These are phyloP conservation scores for Leishmania lainsoni DNA, from an alignment of 208 protist species.

Conservation along the genomic window DNA sequence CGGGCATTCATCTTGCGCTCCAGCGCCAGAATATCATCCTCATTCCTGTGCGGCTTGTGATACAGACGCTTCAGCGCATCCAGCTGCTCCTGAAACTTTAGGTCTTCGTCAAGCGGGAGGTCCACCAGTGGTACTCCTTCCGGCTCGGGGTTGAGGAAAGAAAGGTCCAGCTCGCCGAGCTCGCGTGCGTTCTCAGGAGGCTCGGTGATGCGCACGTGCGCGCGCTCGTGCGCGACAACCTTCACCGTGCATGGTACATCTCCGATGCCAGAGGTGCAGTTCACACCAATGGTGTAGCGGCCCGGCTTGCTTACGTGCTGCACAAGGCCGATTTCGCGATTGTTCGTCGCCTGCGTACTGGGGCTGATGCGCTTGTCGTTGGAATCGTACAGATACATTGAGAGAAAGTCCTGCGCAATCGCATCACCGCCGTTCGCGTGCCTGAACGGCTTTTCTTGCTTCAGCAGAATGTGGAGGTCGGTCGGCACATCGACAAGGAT, in stretches of 20 bases:
- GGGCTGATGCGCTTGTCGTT: slow-evolving; percentile 66
- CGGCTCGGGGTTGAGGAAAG: slow-evolving; percentile 67
- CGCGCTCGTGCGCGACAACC: slow-evolving; percentile 57
- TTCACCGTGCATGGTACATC: slow-evolving; percentile 70
- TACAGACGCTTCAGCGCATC: slow-evolving; percentile 48
- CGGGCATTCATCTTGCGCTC: slow-evolving; percentile 58
- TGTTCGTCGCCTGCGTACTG: slow-evolving; percentile 62
- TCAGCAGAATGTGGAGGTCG: slow-evolving; percentile 74
- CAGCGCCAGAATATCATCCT: slow-evolving; percentile 33
- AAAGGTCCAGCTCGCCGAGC: slow-evolving; percentile 68
- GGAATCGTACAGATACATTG: slow-evolving; percentile 74
- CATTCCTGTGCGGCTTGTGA: slow-evolving; percentile 39
- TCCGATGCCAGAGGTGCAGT: slow-evolving; percentile 56
- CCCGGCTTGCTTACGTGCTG: slow-evolving; percentile 57
- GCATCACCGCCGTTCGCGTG: slow-evolving; percentile 53
- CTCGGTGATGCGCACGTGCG: slow-evolving; percentile 71
- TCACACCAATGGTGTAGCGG: slow-evolving; percentile 71
- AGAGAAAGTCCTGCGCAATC: slow-evolving; percentile 77
- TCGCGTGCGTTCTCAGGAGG: slow-evolving; percentile 66
- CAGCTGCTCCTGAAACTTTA: slow-evolving; percentile 55
- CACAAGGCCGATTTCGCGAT: slow-evolving; percentile 75
- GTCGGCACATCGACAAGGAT: slow-evolving; percentile 76
- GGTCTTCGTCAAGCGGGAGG: slow-evolving; percentile 56
- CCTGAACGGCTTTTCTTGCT: slow-evolving; percentile 74
- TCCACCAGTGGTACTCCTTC: slow-evolving; percentile 69